A percentile compares a stretch with the other conserved stretches of the same genome.
These are phyloP conservation scores for Aureobasidium sp. DNA, from an alignment of 2,329 filamentous ascomycete genomes.

Conservation along the genomic window DNA sequence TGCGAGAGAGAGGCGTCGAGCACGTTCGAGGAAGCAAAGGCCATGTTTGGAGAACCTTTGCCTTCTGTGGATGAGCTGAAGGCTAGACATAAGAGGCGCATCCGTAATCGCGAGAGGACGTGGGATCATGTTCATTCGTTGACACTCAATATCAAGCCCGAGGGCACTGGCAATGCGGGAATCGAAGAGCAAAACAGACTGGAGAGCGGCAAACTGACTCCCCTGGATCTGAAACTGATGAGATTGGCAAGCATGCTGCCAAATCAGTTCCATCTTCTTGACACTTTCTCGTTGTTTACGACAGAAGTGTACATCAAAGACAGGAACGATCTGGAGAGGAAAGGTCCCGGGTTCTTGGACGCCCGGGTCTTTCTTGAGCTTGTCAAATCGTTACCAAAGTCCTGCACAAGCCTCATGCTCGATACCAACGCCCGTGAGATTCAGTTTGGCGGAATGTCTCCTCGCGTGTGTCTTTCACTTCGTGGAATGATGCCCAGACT, in stretches of 20 bases:
- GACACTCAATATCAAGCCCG: background rate
- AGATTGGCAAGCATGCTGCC: conserved; percentile 7
- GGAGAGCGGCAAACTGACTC: background rate
- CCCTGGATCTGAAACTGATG: background rate
- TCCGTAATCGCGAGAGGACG: background rate
- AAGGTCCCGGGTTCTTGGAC: background rate
- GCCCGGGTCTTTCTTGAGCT: background rate
- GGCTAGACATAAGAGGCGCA: background rate
- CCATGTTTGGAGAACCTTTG: background rate
- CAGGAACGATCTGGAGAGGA: background rate
- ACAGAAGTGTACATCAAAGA: background rate
- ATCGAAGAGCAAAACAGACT: background rate
- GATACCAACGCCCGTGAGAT: conserved; percentile 4
- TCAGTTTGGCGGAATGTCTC: background rate
- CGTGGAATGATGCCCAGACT: background rate
- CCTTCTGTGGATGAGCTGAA: background rate
- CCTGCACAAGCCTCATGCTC: background rate
- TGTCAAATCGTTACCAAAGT: background rate
- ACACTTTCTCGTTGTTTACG: background rate
- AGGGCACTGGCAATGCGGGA: background rate
- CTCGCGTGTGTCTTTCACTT: background rate
- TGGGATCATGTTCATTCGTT: background rate
- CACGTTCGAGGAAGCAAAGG: background rate
- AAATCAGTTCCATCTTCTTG: background rate
- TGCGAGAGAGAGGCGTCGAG: background rate